These are phyloP conservation scores for Botrytis fragariae DNA, from an alignment of 2,329 filamentous ascomycete genomes.

Conservation along the genomic window DNA sequence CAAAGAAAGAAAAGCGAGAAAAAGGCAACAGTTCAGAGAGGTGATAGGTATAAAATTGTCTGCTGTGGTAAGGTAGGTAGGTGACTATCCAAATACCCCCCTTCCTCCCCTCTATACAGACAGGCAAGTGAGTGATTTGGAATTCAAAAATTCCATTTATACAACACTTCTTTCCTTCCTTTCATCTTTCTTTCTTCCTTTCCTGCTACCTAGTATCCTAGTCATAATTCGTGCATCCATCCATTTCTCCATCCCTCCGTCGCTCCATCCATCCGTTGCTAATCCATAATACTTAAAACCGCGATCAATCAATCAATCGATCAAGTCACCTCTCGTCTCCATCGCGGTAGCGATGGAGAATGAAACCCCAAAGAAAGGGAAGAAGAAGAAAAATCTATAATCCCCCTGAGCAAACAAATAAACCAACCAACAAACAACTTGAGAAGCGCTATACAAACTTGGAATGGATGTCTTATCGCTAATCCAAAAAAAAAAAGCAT, in stretches of 20 bases:
- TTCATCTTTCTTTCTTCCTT: no score
- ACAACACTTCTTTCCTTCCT: not conserved
- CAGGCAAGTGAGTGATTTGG: not conserved
- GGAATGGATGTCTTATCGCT: not conserved
- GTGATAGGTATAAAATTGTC: slow-evolving; percentile 1
- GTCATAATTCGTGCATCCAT: not conserved
- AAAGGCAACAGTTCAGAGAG: not conserved
- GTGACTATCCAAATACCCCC: not conserved
- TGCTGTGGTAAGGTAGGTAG: not conserved
- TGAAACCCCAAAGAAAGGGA: not conserved
- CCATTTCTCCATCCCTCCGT: not conserved
- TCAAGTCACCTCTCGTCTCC: not conserved
- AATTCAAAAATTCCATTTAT: not conserved
- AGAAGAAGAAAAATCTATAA: not conserved
- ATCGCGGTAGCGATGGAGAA: not conserved
- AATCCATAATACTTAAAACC: not conserved
- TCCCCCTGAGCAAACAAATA: not conserved
- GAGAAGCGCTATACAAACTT: not conserved
- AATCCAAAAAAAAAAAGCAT: not conserved
- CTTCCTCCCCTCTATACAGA: no score
- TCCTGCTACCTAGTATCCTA: not conserved
- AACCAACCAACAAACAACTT: not conserved
- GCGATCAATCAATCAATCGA: not conserved
- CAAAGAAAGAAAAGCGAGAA: no score
- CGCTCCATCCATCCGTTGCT: not conserved